These are phyloP conservation scores for Gautieria morchelliformis DNA, from an alignment of 768 basidiomycete species.

Conservation along the genomic window DNA sequence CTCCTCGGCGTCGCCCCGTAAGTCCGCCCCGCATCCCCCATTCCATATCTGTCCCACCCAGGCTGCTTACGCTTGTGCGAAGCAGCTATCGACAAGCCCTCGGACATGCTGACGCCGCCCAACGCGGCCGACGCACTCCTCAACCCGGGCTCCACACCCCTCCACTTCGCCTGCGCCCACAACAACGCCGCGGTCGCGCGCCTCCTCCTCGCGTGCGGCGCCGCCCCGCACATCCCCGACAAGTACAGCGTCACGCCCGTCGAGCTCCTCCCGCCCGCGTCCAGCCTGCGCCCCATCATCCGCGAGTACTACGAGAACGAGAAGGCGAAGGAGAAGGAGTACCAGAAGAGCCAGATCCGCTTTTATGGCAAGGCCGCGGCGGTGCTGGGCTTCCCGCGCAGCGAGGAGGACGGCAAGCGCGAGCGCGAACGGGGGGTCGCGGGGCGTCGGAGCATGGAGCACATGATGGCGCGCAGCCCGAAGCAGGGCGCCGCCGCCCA, in stretches of 20 bases:
- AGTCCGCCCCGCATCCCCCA: background rate
- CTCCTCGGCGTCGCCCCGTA: background rate
- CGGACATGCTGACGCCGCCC: slow-evolving; percentile 1
- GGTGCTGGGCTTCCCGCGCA: slow-evolving; percentile 1
- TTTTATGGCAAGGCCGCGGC: slow-evolving; percentile 1
- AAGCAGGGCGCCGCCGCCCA: background rate
- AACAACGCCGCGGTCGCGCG: slow-evolving; percentile 74
- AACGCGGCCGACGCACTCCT: slow-evolving; percentile 9
- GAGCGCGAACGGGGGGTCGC: too few species aligned
- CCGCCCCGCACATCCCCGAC: slow-evolving; percentile 70
- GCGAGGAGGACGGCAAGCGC: background rate
- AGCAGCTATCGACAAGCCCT: background rate
- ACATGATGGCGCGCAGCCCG: background rate
- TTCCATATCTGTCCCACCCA: background rate
- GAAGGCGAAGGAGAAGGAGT: slow-evolving; percentile 8
- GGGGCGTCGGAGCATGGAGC: background rate
- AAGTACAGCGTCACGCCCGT: slow-evolving; percentile 86
- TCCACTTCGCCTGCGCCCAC: slow-evolving; percentile 96
- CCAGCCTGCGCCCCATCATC: background rate
- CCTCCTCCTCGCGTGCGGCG: slow-evolving; percentile 78
- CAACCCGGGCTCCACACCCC: slow-evolving; percentile 67
- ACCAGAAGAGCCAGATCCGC: background rate
- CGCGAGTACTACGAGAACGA: slow-evolving; percentile 6
- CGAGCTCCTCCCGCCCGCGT: background rate
- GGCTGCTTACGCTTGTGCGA: background rate